Base-by-base conservation (phyloP, 2,329 filamentous ascomycete genomes). In the Chaetomiaceae sp. region DNA sequence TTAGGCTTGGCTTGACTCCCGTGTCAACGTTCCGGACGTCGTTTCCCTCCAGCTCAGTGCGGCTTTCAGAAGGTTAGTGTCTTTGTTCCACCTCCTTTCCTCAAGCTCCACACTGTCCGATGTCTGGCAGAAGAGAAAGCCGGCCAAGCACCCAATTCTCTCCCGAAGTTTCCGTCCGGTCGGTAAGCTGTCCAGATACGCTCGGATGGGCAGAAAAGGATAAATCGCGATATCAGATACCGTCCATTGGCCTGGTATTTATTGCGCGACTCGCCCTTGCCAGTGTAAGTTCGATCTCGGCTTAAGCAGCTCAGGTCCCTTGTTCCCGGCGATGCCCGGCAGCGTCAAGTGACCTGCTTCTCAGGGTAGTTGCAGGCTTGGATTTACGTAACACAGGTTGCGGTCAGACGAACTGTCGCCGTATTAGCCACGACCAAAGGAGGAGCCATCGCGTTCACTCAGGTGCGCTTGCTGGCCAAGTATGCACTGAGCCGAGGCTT, bases 251-350 rank as follows among this genome's bases (percentile, higher is more conserved):
- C 36, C n/a, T n/a, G n/a, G n/a, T 48, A 38, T 48, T 39, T 48
- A 43, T 48, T 43, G 45, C 12, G 19, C 10, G n/a, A n/a, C 37
- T 12, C 10, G 38, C 14, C 26, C 26, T 27, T 30, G 15, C 3
- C n/a, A 12, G 45, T 42, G 39, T 33, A 42, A 47, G 38, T 42
- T 38, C 22, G 5, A 19, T 35, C 38, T 47, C 45, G 45, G 45
- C 45, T 47, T 42, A 47, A 47, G 45, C 3, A 14, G 1, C 29
- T 11, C 5, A 26, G 24, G 4, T 19, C 45, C n/a, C 36, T 30
- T 32, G 27, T 15, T 18, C 34, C 19, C n/a, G 9, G 29, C 33
- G 33, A 34, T 33, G 33, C 6, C 6, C 20, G 35, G 19, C 22
- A 17, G 18, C 6, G 39, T 47, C 45, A 47, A 47, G 38, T 47